phyloP scores from a whole-genome alignment of 345 rosid species.

The Arabis hirsuta region DNA sequence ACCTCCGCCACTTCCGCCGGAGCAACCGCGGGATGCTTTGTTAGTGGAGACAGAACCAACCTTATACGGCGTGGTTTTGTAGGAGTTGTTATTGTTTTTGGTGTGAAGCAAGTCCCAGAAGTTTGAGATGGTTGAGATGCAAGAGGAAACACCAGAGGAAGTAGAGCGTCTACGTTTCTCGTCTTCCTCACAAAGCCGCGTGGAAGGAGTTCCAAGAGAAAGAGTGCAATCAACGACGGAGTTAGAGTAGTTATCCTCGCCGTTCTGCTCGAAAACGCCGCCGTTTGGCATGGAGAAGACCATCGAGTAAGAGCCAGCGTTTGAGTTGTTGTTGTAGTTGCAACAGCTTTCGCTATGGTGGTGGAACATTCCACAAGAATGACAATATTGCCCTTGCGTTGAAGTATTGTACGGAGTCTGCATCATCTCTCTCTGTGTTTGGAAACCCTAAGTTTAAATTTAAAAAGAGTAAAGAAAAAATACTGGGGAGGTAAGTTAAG shows the following conservation, averaged over 20 bases:
- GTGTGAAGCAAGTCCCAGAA: constrained; percentile 67
- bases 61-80: constrained; percentile 46
- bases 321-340: constrained; percentile 29
- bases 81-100: constrained; percentile 36
- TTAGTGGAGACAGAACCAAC: constrained; percentile 35
- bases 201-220: constrained; percentile 85
- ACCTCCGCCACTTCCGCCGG: constrained; percentile 32
- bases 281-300: constrained; percentile 44
- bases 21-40: constrained; percentile 34
- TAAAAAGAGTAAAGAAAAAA: constrained; percentile 17
- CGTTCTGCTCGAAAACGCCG: constrained; percentile 35
- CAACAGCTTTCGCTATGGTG: constrained; percentile 43
- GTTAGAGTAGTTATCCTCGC: constrained; percentile 39
- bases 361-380: constrained; percentile 46
- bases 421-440: constrained; percentile 38
- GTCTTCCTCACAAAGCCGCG: constrained; percentile 66
- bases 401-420: constrained; percentile 46
- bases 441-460: constrained; percentile 21
- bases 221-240: constrained; percentile 84
- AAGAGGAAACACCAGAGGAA: constrained; percentile 44
- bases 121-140: constrained; percentile 62
- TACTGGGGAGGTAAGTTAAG: neutral
- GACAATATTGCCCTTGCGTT: constrained; percentile 46
- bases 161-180: constrained; percentile 49
- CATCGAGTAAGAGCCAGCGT: constrained; percentile 40